Evolutionary conservation across 2,329 filamentous ascomycete genomes (phyloP).

Genomic region (Pseudocercospora pini-densiflorae): DNA sequence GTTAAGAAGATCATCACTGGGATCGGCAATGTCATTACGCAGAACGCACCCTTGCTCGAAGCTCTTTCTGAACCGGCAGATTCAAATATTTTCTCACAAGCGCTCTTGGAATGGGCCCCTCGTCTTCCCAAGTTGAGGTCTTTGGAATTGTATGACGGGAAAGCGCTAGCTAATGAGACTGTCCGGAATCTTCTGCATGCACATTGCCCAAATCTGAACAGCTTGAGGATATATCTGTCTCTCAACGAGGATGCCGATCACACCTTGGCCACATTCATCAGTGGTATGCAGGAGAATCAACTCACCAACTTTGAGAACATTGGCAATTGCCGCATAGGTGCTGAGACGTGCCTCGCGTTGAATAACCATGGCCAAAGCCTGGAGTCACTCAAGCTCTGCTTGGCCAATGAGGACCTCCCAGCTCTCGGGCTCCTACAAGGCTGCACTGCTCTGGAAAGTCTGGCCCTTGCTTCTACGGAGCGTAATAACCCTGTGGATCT

Average conservation of each 20-base stretch:
- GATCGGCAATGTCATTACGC: slow-evolving; percentile 51
- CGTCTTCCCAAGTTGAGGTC: slow-evolving; percentile 62
- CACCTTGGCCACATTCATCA: slow-evolving; percentile 25
- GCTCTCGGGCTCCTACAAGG: slow-evolving; percentile 55
- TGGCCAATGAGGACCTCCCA: slow-evolving; percentile 55
- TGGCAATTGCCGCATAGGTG: slow-evolving; percentile 59
- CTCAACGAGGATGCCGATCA: slow-evolving; percentile 54
- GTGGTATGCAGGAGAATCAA: slow-evolving; percentile 57
- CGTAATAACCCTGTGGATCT: slow-evolving; percentile 47
- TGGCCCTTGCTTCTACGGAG: slow-evolving; percentile 55
- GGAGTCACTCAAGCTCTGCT: slow-evolving; percentile 56
- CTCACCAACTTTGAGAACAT: slow-evolving; percentile 64
- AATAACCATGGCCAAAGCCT: slow-evolving; percentile 61
- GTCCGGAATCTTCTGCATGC: slow-evolving; percentile 58
- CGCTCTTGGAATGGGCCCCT: slow-evolving; percentile 63
- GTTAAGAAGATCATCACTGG: slow-evolving; percentile 50
- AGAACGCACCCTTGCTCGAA: slow-evolving; percentile 56
- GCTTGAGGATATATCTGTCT: slow-evolving; percentile 62
- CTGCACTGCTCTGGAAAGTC: slow-evolving; percentile 54
- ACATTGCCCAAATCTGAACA: slow-evolving; percentile 65
- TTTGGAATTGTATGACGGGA: slow-evolving; percentile 66
- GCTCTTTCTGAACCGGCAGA: slow-evolving; percentile 45
- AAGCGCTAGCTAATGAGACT: slow-evolving; percentile 60
- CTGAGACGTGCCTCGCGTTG: slow-evolving; percentile 59
- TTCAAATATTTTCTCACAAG: slow-evolving; percentile 56